These are phyloP conservation scores for Kodamaea sp. DNA, from an alignment of 1,139 yeast genomes.

Conservation along the genomic window DNA sequence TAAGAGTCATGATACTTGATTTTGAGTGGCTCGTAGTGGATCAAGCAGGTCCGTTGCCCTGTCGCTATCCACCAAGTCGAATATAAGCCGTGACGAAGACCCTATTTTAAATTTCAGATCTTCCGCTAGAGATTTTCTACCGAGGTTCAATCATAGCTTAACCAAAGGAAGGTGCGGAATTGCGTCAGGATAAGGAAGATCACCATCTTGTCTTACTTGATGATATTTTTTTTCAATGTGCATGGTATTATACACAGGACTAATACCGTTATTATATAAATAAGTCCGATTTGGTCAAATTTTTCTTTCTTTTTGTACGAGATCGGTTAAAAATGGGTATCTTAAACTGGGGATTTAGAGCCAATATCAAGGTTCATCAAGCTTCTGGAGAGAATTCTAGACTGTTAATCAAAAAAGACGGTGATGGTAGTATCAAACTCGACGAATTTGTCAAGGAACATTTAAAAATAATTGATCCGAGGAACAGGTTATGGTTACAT, in stretches of 20 bases:
- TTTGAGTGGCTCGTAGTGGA: too few species aligned
- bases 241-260: too few species aligned
- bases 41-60: too few species aligned
- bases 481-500: conserved; percentile 48
- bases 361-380: conserved; percentile 30
- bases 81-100: too few species aligned
- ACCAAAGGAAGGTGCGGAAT: too few species aligned
- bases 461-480: conserved; percentile 26
- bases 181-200: background rate
- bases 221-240: too few species aligned
- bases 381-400: conserved; percentile 18
- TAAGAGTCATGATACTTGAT: too few species aligned
- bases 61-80: too few species aligned
- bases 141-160: too few species aligned
- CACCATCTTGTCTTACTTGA: background rate
- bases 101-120: too few species aligned
- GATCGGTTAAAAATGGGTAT: conserved; percentile 12
- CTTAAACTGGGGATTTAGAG: conserved; percentile 40
- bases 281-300: background rate
- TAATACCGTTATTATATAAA: background rate
- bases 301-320: background rate
- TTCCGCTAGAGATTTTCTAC: too few species aligned
- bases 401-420: conserved; percentile 15
- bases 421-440: conserved; percentile 15
- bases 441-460: conserved; percentile 21